phyloP scores from a whole-genome alignment of 441 rosid species.

The Corymbia citriodora region DNA sequence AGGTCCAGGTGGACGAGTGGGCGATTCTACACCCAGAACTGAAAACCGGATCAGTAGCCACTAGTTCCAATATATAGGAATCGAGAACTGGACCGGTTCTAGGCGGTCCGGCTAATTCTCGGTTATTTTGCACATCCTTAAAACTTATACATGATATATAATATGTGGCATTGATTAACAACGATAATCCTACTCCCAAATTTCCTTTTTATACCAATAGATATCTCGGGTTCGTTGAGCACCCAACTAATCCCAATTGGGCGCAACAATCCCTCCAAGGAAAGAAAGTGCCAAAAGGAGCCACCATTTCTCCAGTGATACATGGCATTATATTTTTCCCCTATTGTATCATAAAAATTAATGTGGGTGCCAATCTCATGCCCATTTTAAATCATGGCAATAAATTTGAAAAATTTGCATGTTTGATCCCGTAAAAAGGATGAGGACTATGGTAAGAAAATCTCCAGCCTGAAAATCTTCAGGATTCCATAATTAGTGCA shows the following conservation, averaged over 20 bases:
- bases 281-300: neutral
- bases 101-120: too few relatives aligned
- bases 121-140: too few relatives aligned
- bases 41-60: too few relatives aligned
- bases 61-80: too few relatives aligned
- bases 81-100: too few relatives aligned
- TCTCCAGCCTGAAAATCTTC: neutral
- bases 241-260: neutral
- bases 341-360: neutral
- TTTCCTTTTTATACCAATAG: neutral
- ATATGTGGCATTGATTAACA: neutral
- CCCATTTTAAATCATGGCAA: neutral
- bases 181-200: neutral
- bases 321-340: neutral
- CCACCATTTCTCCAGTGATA: neutral
- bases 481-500: neutral
- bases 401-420: neutral
- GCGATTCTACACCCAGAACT: too few relatives aligned
- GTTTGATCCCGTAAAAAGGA: fast-evolving
- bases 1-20: too few relatives aligned
- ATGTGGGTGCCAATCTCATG: neutral
- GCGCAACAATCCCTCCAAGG: neutral
- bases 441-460: neutral
- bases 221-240: neutral
- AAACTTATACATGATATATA: neutral